phyloP scores from a whole-genome alignment of 805 yeast genomes.

The Isabelozyma gotoi region DNA sequence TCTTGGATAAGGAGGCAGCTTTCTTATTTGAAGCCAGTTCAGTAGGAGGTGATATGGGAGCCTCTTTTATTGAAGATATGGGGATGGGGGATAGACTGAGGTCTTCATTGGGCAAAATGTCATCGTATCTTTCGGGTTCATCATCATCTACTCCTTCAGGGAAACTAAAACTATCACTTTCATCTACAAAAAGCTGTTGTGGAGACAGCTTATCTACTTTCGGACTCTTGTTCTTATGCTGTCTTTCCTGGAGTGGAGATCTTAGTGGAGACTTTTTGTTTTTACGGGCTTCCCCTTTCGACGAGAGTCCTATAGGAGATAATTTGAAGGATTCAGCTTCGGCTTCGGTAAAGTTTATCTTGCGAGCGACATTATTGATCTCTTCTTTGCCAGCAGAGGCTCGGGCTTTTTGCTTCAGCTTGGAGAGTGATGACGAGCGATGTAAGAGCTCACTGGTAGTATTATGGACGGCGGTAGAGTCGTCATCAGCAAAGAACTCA shows the following conservation, averaged over 20 bases:
- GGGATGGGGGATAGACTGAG: constrained; percentile 15
- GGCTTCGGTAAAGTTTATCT: constrained; percentile 34
- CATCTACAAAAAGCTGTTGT: constrained; percentile 9
- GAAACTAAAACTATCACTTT: not conserved
- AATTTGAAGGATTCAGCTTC: constrained; percentile 30
- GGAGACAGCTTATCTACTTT: not conserved
- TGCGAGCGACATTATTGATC: constrained; percentile 30
- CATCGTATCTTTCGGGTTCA: constrained; percentile 6
- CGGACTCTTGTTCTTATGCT: not conserved
- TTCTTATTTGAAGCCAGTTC: not conserved
- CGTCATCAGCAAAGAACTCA: constrained; percentile 49
- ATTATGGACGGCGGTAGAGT: not conserved
- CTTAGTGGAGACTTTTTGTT: constrained; percentile 29
- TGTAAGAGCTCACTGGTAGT: constrained; percentile 4
- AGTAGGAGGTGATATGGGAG: constrained; percentile 1
- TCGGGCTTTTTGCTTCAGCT: not conserved
- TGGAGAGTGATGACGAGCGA: not conserved
- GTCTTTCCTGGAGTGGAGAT: constrained; percentile 26
- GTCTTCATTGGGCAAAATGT: constrained; percentile 4
- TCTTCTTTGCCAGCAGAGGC: constrained; percentile 7
- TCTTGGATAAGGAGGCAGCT: constrained; percentile 25
- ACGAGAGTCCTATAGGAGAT: constrained; percentile 24
- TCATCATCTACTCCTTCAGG: constrained; percentile 20
- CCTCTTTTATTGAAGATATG: constrained; percentile 4
- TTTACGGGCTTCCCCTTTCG: constrained; percentile 16